Conservation (phyloP, 2,329 filamentous ascomycete genomes). For the Reticulascus tulasneorum region DNA sequence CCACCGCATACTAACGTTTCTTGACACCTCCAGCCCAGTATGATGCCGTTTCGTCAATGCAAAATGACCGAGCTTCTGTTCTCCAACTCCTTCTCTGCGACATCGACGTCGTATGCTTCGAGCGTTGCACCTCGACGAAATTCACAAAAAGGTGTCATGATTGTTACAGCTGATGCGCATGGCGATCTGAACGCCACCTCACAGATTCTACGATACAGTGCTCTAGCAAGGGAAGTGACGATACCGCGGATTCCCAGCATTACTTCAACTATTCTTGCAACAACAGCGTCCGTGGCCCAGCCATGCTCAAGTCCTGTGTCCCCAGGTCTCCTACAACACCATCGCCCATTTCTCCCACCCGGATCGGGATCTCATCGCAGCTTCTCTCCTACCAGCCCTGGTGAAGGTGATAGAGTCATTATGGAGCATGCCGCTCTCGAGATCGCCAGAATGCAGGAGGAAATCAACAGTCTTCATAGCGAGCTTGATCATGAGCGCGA, state of each 20-base stretch:
- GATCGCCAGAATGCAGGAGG: slow-evolving; percentile 71
- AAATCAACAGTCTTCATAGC: slow-evolving; percentile 70
- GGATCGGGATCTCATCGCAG: slow-evolving; percentile 28
- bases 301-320: slow-evolving; percentile 17
- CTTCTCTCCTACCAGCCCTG: slow-evolving; percentile 33
- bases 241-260: slow-evolving; percentile 85
- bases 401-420: slow-evolving; percentile 58
- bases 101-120: slow-evolving; percentile 40
- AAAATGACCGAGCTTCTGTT: slow-evolving; percentile 83
- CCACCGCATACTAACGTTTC: slow-evolving; percentile 1
- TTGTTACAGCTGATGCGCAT: slow-evolving; percentile 87
- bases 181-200: slow-evolving; percentile 97
- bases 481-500: slow-evolving; percentile 69
- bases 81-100: slow-evolving; percentile 78
- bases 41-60: slow-evolving; percentile 78
- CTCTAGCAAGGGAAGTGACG: slow-evolving; percentile 86
- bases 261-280: slow-evolving; percentile 62
- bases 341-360: too few relatives aligned
- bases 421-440: slow-evolving; percentile 80
- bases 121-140: slow-evolving; percentile 46
- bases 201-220: slow-evolving; percentile 91
- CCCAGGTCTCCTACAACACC: too few relatives aligned
- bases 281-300: slow-evolving; percentile 21
- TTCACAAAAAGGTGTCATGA: slow-evolving; percentile 89
- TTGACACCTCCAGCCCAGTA: slow-evolving; percentile 49